Conservation (phyloP, 495 filamentous ascomycete species). For the Xylaria cubensis region DNA sequence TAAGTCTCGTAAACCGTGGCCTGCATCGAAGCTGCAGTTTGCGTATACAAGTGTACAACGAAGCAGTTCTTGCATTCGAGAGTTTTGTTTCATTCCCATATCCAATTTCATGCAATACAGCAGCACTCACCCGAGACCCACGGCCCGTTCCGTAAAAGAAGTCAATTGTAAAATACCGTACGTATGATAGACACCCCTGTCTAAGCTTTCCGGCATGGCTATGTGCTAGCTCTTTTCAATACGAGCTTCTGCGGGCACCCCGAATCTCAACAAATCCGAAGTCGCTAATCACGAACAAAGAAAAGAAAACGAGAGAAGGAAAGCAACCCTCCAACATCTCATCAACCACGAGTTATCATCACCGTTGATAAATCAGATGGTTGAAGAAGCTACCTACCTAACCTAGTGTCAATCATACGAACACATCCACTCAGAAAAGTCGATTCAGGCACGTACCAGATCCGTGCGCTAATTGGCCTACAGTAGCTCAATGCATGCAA, state of each 20-base stretch:
- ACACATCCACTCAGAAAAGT: constrained; percentile 1
- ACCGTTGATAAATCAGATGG: constrained; percentile 14
- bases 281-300: constrained; percentile 10
- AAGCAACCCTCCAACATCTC: not conserved
- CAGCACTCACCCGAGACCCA: constrained; percentile 19
- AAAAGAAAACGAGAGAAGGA: not conserved
- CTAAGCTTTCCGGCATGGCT: not conserved
- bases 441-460: constrained; percentile 8
- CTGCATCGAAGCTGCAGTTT: constrained; percentile 14
- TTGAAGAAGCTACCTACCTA: no score
- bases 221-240: not conserved
- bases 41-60: not conserved
- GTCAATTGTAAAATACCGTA: not conserved
- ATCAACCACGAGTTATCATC: not conserved
- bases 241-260: constrained; percentile 14
- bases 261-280: constrained; percentile 1
- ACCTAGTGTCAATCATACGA: constrained; percentile 4
- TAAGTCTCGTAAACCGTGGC: not conserved
- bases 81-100: not conserved
- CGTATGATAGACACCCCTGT: not conserved
- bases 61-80: not conserved
- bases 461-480: constrained; percentile 7
- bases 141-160: constrained; percentile 20
- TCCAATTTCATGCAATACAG: not conserved
- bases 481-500: not conserved